Percentiles rank a stretch among this genome's conserved stretches.
phyloP scores from a whole-genome alignment of 164 flowering plant genomes.

The Annona squamosa region DNA sequence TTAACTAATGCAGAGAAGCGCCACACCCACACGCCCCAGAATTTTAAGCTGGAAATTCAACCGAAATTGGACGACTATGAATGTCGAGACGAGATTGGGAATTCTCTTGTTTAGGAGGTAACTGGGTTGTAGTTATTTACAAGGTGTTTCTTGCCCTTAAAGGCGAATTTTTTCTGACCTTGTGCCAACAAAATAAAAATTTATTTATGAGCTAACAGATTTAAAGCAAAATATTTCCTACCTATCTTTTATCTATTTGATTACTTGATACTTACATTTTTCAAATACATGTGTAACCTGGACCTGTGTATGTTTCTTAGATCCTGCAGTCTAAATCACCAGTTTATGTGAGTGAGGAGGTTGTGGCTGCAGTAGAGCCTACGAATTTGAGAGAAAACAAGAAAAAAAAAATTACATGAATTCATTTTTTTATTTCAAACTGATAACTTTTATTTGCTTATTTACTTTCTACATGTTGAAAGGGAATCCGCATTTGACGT shows the following conservation, averaged over 20 bases:
- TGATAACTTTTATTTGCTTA: neutral
- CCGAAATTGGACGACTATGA: no score
- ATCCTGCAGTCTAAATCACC: conserved; percentile 62
- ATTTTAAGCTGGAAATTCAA: no score
- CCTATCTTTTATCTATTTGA: neutral
- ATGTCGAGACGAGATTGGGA: neutral
- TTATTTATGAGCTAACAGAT: neutral
- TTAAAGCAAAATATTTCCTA: neutral
- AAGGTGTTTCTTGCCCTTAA: neutral
- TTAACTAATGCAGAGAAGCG: no score
- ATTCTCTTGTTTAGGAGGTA: neutral
- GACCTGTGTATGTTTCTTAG: conserved; percentile 79
- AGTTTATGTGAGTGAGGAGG: conserved; percentile 59
- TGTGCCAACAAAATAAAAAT: neutral
- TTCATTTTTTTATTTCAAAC: conserved; percentile 11
- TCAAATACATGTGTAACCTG: conserved; percentile 45
- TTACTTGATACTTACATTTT: neutral
- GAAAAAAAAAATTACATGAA: conserved; percentile 45
- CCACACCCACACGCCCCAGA: no score
- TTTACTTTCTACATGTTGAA: neutral
- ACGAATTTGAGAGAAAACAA: conserved; percentile 40
- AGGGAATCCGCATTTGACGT: neutral
- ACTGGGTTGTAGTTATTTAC: no score
- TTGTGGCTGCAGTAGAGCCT: conserved; percentile 52
- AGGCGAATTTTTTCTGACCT: neutral